These are phyloP conservation scores for Trichothecium sympodiale DNA, from an alignment of 2,329 filamentous ascomycete species.

Conservation along the genomic window DNA sequence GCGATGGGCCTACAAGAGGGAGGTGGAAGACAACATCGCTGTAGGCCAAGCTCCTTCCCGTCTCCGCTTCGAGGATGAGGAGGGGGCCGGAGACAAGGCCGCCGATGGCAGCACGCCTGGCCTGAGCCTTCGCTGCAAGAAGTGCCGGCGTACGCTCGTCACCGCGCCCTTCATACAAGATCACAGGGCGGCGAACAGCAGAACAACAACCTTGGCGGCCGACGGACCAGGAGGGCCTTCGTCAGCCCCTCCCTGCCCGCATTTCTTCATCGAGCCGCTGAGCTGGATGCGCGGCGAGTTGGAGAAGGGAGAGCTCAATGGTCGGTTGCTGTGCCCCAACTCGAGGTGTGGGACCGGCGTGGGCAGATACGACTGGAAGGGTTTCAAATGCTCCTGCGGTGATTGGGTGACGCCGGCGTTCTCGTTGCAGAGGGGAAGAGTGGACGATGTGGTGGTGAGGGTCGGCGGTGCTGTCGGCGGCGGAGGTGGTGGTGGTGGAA, in stretches of 20 bases:
- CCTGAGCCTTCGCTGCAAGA: constrained; percentile 63
- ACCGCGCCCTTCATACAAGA: constrained; percentile 51
- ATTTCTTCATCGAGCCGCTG: constrained; percentile 84
- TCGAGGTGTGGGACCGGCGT: constrained; percentile 68
- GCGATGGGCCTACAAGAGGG: constrained; percentile 49
- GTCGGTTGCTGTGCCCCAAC: constrained; percentile 75
- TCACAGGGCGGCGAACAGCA: constrained; percentile 38
- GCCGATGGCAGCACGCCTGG: constrained; percentile 5
- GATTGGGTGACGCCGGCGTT: constrained; percentile 89
- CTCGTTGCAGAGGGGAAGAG: constrained; percentile 67
- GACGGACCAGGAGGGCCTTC: too few relatives aligned
- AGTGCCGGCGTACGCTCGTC: constrained; percentile 62
- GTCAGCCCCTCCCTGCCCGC: constrained; percentile 47
- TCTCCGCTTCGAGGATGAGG: constrained; percentile 74
- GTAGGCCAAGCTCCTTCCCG: constrained; percentile 71
- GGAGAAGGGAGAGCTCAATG: constrained; percentile 70
- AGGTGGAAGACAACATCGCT: constrained; percentile 48
- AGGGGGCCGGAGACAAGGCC: constrained; percentile 23
- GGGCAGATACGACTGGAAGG: constrained; percentile 93
- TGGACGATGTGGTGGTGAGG: constrained; percentile 53
- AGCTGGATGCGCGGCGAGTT: constrained; percentile 89
- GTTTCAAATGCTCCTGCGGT: constrained; percentile 82
- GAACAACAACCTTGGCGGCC: constrained; percentile 6
- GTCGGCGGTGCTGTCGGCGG: constrained; percentile 9
- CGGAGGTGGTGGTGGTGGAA: constrained; percentile 12